Evolutionary conservation across 208 protist species (phyloP), one percentile per base, ranked within the genome.

Genomic region (Trypanosoma vivax): DNA sequence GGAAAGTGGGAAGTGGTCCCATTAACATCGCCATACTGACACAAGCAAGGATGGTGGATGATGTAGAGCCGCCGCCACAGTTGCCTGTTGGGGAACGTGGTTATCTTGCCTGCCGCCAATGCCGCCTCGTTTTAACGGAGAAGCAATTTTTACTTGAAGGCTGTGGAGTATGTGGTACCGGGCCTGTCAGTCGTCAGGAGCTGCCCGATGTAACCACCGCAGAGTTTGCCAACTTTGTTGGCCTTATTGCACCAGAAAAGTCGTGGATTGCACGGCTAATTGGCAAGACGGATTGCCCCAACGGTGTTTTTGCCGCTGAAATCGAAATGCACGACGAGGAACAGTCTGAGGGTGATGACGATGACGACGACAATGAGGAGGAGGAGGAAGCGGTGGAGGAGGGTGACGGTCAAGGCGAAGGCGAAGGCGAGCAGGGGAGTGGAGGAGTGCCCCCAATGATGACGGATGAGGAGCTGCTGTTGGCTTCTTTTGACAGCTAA

Each of bases 201-300:
- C 45, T 94, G 7, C 56, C 73, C 23, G 83, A 91, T 39, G 75
- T 78, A 37, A 73, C 83, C 6, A 90, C 83, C n/a, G 52, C 78
- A 3, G 72, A 90, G 34, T 94, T 91, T 43, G 60, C 76, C 28
- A 87, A 90, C 53, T 94, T 88, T 29, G 62, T 94, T 43, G 88
- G 88, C 9, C 73, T 94, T 16, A 79, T 94, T 18, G 88, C 72
- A 0, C 77, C 88, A 0, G 71, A 78, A 40, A 70, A 83, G 58
- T 91, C 83, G 39, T 94, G 88, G 88, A 79, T 94, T 27, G 83
- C 79, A 21, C 71, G 88, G 9, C 50, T 91, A 2, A 94, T 94
- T 57, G 72, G 75, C 19, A 77, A 79, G 54, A 52, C 62, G 10
- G 33, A 66, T 5, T 58, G 47, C 56, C 61, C 71, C 2, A 88